Evolutionary conservation across 768 basidiomycete species (phyloP).

Genomic region (Auriscalpium orientale): DNA sequence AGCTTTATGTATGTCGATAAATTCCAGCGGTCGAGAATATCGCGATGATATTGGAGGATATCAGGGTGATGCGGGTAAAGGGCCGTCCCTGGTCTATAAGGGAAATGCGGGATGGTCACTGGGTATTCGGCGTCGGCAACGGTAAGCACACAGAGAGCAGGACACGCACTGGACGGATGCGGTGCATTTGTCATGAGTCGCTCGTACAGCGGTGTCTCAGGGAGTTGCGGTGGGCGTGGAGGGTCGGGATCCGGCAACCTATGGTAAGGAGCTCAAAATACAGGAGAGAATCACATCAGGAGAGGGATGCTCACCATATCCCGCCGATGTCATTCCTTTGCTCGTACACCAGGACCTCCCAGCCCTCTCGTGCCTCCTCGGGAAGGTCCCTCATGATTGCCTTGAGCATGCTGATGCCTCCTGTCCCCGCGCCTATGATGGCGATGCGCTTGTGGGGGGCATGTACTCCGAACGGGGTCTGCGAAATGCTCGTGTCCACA

Average conservation of each 20-base stretch:
- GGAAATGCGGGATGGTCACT: slow-evolving; percentile 49
- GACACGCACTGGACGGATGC: slow-evolving; percentile 32
- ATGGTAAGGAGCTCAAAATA: background rate
- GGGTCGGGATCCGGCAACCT: slow-evolving; percentile 29
- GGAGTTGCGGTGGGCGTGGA: slow-evolving; percentile 38
- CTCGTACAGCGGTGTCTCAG: slow-evolving; percentile 50
- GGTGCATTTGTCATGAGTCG: slow-evolving; percentile 47
- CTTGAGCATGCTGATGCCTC: slow-evolving; percentile 46
- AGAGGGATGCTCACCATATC: slow-evolving; percentile 34
- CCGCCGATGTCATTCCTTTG: slow-evolving; percentile 47
- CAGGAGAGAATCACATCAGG: background rate
- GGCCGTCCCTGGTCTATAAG: slow-evolving; percentile 42
- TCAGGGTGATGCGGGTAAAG: slow-evolving; percentile 42
- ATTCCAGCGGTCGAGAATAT: slow-evolving; percentile 33
- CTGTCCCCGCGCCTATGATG: slow-evolving; percentile 51
- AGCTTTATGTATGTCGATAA: slow-evolving; percentile 33
- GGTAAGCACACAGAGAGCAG: background rate
- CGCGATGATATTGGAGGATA: slow-evolving; percentile 38
- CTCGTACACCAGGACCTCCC: slow-evolving; percentile 48
- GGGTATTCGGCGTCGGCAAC: background rate
- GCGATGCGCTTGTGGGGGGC: slow-evolving; percentile 38
- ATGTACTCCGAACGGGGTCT: background rate
- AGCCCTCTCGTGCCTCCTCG: slow-evolving; percentile 25
- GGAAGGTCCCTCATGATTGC: slow-evolving; percentile 40
- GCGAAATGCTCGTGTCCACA: background rate